These are phyloP conservation scores for Casuarina glauca DNA, from an alignment of 306 rosid genomes.

Conservation along the genomic window DNA sequence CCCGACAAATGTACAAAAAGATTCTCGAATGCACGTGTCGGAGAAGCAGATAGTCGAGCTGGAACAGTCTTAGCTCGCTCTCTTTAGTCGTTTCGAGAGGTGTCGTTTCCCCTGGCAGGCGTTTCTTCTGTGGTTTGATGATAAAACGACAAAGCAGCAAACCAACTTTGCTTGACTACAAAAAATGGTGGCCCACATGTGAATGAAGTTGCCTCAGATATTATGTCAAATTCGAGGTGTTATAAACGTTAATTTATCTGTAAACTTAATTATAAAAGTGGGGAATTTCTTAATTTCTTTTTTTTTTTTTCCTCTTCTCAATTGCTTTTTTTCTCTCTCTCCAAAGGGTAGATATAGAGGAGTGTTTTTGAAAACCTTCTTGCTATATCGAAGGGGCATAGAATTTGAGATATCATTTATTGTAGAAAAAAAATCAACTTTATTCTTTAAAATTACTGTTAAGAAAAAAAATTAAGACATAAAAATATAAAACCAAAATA, in stretches of 20 bases:
- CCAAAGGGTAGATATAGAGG: no score
- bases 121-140: conserved; percentile 2
- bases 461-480: no score
- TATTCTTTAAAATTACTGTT: no score
- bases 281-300: no score
- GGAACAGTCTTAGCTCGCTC: conserved; percentile 3
- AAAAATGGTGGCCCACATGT: neutral
- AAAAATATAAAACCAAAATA: no score
- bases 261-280: no score
- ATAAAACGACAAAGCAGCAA: neutral
- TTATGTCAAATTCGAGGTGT: neutral
- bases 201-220: neutral
- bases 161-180: neutral
- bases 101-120: neutral
- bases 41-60: neutral
- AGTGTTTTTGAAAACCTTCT: no score
- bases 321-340: no score
- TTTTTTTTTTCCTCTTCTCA: no score
- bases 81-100: neutral
- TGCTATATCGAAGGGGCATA: no score
- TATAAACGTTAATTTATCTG: neutral
- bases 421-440: no score
- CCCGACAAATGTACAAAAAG: neutral
- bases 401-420: no score
- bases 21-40: neutral